phyloP scores from a whole-genome alignment of 805 yeast species.

The Kazachstania kunashirensis region DNA sequence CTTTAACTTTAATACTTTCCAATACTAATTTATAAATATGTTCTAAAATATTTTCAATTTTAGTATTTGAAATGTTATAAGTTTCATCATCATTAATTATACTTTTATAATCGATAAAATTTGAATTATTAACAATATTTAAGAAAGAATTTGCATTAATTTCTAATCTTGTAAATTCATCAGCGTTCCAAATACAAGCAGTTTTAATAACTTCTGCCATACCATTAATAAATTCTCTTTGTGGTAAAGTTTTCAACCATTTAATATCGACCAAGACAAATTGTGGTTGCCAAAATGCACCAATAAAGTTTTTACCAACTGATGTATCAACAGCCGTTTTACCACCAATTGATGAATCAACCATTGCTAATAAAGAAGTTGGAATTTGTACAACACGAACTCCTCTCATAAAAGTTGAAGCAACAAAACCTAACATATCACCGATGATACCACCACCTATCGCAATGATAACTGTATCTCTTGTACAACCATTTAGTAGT shows the following conservation, averaged over 20 bases:
- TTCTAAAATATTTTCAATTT: slow-evolving; percentile 58
- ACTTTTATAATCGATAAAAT: slow-evolving; percentile 6
- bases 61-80: slow-evolving; percentile 39
- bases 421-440: slow-evolving; percentile 97
- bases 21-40: slow-evolving; percentile 70
- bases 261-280: slow-evolving; percentile 80
- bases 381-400: slow-evolving; percentile 90
- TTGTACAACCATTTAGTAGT: slow-evolving; percentile 75
- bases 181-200: slow-evolving; percentile 94
- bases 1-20: slow-evolving; percentile 84
- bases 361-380: slow-evolving; percentile 91
- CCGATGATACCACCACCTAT: slow-evolving; percentile 99
- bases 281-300: slow-evolving; percentile 95
- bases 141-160: slow-evolving; percentile 60
- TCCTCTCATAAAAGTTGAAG: slow-evolving; percentile 99
- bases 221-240: slow-evolving; percentile 91
- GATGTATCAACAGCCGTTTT: slow-evolving; percentile 98
- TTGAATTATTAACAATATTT: slow-evolving; percentile 43
- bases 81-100: slow-evolving; percentile 7
- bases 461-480: slow-evolving; percentile 91
- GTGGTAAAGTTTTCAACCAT: slow-evolving; percentile 80
- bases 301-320: slow-evolving; percentile 87
- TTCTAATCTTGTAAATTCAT: slow-evolving; percentile 79
- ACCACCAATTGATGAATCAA: slow-evolving; percentile 96
- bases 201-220: slow-evolving; percentile 98